Evolutionary conservation across 2,329 filamentous ascomycete genomes (phyloP).

Genomic region (Pseudogymnoascus sp.): DNA sequence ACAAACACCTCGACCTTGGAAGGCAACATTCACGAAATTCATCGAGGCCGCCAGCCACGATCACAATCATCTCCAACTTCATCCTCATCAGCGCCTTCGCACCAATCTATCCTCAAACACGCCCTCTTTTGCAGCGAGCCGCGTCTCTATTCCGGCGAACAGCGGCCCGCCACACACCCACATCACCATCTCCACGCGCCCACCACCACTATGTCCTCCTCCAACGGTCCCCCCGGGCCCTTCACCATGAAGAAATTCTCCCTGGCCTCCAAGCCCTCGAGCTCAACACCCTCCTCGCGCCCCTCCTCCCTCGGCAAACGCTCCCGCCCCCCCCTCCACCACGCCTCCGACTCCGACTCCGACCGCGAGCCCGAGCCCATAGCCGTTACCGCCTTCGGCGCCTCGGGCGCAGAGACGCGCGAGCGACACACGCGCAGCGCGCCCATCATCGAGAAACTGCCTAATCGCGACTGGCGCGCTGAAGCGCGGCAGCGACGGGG

Average conservation of each 20-base stretch:
- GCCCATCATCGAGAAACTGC: slow-evolving; percentile 50
- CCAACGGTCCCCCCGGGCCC: not conserved
- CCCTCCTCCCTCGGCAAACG: not conserved
- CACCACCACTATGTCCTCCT: not conserved
- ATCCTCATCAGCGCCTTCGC: not conserved
- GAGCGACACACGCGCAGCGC: slow-evolving; percentile 17
- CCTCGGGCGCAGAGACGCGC: not conserved
- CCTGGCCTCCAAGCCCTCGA: not conserved
- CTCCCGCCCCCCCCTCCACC: not conserved
- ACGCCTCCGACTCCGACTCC: slow-evolving; percentile 6
- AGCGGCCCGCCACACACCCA: not conserved
- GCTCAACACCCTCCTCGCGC: not conserved
- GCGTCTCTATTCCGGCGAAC: not conserved
- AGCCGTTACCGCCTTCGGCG: not conserved
- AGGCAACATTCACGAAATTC: slow-evolving; percentile 6
- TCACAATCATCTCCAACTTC: not conserved
- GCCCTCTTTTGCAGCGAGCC: not conserved
- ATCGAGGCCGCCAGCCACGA: not conserved
- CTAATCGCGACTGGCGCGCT: slow-evolving; percentile 57
- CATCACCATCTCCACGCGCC: not conserved
- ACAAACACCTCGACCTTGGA: not conserved
- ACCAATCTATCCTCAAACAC: not conserved
- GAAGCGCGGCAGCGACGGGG: slow-evolving; percentile 42
- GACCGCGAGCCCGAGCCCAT: not conserved
- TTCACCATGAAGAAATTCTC: slow-evolving; percentile 8